These are phyloP conservation scores for Pseudoneurospora amorphoporcata DNA, from an alignment of 495 filamentous ascomycete genomes.

Conservation along the genomic window DNA sequence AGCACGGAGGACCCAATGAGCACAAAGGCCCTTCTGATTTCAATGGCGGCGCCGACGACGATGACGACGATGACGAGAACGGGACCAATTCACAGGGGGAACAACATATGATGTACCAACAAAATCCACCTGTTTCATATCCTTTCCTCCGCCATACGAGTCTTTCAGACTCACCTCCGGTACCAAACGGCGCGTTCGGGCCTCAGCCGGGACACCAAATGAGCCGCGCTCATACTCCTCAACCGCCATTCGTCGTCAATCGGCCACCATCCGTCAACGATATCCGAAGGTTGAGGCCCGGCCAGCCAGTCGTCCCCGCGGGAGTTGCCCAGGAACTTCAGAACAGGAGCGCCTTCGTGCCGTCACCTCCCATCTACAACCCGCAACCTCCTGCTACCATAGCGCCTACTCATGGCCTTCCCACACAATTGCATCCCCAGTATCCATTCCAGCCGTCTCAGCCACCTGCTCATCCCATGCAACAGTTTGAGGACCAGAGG, in stretches of 20 bases:
- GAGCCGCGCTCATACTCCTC: conserved; percentile 67
- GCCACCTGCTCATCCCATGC: conserved; percentile 34
- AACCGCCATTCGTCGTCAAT: conserved; percentile 60
- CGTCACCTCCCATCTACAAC: conserved; percentile 77
- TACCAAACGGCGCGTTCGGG: conserved; percentile 67
- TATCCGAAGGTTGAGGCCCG: conserved; percentile 58
- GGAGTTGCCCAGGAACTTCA: not conserved
- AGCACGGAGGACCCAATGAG: conserved; percentile 90
- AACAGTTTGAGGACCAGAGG: conserved; percentile 58
- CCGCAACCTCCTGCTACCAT: conserved; percentile 49
- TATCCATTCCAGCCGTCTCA: conserved; percentile 28
- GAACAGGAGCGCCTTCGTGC: conserved; percentile 77
- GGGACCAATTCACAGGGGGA: conserved; percentile 54
- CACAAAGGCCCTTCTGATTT: conserved; percentile 95
- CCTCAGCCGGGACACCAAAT: conserved; percentile 23
- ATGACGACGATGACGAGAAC: conserved; percentile 85
- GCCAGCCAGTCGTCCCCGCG: conserved; percentile 42
- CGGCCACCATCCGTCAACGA: conserved; percentile 77
- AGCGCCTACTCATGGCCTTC: conserved; percentile 32
- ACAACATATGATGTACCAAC: not conserved
- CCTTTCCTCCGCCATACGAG: conserved; percentile 70
- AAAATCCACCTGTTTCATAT: not conserved
- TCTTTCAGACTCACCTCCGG: conserved; percentile 82
- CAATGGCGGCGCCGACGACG: conserved; percentile 68
- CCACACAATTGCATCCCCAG: conserved; percentile 44